Conservation (phyloP, 345 rosid genomes). For the Hibiscus mutabilis region DNA sequence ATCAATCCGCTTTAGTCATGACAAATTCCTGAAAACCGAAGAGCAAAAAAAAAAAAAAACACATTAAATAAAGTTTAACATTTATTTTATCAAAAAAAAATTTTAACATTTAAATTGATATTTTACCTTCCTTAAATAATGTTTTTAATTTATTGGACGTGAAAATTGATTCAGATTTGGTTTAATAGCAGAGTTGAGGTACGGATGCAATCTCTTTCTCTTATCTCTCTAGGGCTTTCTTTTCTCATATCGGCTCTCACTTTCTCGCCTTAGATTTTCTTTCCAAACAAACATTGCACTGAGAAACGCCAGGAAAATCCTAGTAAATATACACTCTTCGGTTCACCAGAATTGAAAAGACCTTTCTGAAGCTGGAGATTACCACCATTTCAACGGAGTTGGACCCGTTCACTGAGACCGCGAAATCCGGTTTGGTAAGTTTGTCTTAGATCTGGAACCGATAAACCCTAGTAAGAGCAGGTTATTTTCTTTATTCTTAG, state of each 20-base stretch:
- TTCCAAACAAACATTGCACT: conserved; percentile 18
- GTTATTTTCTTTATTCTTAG: neutral
- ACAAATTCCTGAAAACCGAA: no score
- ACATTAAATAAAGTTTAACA: no score
- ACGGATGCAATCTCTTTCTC: conserved; percentile 26
- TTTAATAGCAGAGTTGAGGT: conserved; percentile 36
- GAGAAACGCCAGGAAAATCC: neutral
- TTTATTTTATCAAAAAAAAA: no score
- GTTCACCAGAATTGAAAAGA: neutral
- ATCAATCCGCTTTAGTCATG: no score
- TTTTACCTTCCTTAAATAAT: no score
- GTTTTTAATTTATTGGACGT: conserved; percentile 29
- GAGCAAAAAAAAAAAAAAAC: no score
- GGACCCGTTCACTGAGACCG: neutral
- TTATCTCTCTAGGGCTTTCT: conserved; percentile 29
- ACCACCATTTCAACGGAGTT: neutral
- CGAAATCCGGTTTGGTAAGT: neutral
- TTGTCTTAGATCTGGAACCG: neutral
- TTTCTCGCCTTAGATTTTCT: conserved; percentile 25
- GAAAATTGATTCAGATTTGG: conserved; percentile 32
- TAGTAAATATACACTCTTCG: neutral
- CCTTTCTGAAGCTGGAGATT: neutral
- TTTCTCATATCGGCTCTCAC: conserved; percentile 44
- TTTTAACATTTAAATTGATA: no score
- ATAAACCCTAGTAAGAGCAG: conserved; percentile 7